Base-by-base conservation (phyloP, 2,329 filamentous ascomycete genomes). In the Nakataea oryzae region DNA sequence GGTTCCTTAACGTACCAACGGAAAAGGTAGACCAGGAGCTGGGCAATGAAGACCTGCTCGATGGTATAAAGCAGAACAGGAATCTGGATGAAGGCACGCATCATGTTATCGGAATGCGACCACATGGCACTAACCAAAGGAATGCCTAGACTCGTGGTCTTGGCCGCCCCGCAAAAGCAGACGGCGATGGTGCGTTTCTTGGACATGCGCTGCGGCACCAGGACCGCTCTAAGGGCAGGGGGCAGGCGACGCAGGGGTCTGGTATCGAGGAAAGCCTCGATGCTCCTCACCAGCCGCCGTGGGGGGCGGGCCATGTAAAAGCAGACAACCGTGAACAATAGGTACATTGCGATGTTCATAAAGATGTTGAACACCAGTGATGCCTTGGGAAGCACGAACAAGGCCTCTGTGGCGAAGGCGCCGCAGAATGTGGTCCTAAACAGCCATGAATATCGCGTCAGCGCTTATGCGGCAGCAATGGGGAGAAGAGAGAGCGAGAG, bases 151-250 rank as follows among this genome's bases (percentile, higher is more conserved):
- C 84, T 86, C 1, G 87, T 86, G 3, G 87, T 89, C 73, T 91
- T 91, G 17, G 87, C 87, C 0, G 88, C 86, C 29, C 85, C 86
- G 67, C 87, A 90, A 72, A 90, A 90, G 67, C 87, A 90, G 17
- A 89, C 83, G 0, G 88, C 86, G 59, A 90, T 82, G 0, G 87
- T 82, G 67, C 90, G 84, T 63, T 82, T 80, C 50, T 80, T 81
- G 0, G 80, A 74, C 70, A 89, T 78, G 67, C 79, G 83, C 47
- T 78, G 72, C 3, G 81, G 71, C 1, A 79, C 80, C 1, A 84
- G n/a, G 11, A 67, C 69, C 56, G 70, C 71, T 62, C 70, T 68
- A 57, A 74, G 7, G n/a, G 65, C 55, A 0, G 47, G 30, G 1
- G 74, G 75, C 12, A 75, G 66, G 1, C 58, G 62, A 2, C 66